A percentile compares a stretch with the other conserved stretches of the same genome.
phyloP scores from a whole-genome alignment of 495 filamentous ascomycete genomes.

The Bathelium albidoporum region DNA sequence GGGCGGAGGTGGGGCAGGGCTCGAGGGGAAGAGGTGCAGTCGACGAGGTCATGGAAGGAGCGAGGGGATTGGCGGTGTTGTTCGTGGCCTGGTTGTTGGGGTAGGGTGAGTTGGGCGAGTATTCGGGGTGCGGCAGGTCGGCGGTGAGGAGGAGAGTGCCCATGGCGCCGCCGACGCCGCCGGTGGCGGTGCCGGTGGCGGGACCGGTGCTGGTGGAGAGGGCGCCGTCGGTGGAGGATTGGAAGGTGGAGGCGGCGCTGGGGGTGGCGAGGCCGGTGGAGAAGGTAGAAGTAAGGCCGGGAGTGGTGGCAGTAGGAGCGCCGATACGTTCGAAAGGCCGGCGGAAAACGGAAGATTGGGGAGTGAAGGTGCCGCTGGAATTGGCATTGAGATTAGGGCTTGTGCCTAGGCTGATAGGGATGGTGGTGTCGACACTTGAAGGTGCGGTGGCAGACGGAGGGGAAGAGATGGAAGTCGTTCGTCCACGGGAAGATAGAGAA shows the following conservation, averaged over 20 bases:
- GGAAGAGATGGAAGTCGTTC: not conserved
- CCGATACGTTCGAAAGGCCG: not conserved
- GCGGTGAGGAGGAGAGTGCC: slow-evolving; percentile 63
- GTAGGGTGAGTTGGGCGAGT: slow-evolving; percentile 16
- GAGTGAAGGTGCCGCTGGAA: not conserved
- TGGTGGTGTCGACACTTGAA: not conserved
- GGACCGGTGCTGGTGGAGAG: slow-evolving; percentile 49
- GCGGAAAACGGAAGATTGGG: not conserved
- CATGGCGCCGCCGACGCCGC: slow-evolving; percentile 40
- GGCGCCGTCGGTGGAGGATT: slow-evolving; percentile 50
- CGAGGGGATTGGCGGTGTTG: not conserved
- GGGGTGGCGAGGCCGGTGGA: not conserved
- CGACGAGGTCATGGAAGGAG: not conserved
- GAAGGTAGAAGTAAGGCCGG: not conserved
- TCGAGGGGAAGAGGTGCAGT: slow-evolving; percentile 69
- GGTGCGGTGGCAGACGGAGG: not conserved
- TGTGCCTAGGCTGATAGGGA: not conserved
- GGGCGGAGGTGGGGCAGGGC: slow-evolving; percentile 76
- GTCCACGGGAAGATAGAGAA: slow-evolving; percentile 47
- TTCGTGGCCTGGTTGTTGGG: slow-evolving; percentile 23
- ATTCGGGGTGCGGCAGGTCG: slow-evolving; percentile 59
- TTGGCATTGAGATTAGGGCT: not conserved
- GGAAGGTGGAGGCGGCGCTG: slow-evolving; percentile 1
- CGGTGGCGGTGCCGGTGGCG: slow-evolving; percentile 43
- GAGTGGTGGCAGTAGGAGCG: not conserved